phyloP scores from a whole-genome alignment of 2,329 filamentous ascomycete genomes.

The Leptosphaerulina australis region DNA sequence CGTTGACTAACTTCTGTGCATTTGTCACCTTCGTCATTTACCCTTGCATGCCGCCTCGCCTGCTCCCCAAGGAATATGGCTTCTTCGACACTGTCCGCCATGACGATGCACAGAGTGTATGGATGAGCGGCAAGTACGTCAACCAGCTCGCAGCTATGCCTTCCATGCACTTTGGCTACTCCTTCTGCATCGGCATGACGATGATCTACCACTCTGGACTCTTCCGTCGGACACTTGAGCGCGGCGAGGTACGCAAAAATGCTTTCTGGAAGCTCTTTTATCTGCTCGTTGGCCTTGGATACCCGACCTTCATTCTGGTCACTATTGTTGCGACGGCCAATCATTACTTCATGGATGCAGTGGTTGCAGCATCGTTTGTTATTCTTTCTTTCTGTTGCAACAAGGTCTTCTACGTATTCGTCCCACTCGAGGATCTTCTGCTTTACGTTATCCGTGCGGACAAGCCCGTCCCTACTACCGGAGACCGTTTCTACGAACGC shows the following conservation, averaged over 20 bases:
- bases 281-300: constrained; percentile 56
- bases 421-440: constrained; percentile 59
- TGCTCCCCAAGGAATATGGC: constrained; percentile 53
- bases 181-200: constrained; percentile 60
- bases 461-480: constrained; percentile 62
- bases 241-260: constrained; percentile 52
- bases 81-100: constrained; percentile 57
- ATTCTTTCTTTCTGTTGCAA: constrained; percentile 57
- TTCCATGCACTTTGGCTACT: constrained; percentile 62
- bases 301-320: constrained; percentile 60
- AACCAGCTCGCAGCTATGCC: constrained; percentile 56
- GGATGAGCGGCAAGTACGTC: constrained; percentile 55
- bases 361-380: constrained; percentile 58
- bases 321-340: constrained; percentile 68
- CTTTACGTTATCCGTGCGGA: constrained; percentile 57
- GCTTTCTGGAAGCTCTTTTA: constrained; percentile 53
- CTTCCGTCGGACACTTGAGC: constrained; percentile 52
- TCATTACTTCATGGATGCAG: constrained; percentile 64
- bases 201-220: constrained; percentile 60
- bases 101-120: constrained; percentile 55
- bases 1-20: constrained; percentile 60
- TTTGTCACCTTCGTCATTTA: constrained; percentile 60
- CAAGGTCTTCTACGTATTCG: constrained; percentile 56
- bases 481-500: constrained; percentile 51
- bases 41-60: constrained; percentile 60